Conservation (phyloP, 1,139 yeast species). For the Sugiyamaella pinicola region DNA sequence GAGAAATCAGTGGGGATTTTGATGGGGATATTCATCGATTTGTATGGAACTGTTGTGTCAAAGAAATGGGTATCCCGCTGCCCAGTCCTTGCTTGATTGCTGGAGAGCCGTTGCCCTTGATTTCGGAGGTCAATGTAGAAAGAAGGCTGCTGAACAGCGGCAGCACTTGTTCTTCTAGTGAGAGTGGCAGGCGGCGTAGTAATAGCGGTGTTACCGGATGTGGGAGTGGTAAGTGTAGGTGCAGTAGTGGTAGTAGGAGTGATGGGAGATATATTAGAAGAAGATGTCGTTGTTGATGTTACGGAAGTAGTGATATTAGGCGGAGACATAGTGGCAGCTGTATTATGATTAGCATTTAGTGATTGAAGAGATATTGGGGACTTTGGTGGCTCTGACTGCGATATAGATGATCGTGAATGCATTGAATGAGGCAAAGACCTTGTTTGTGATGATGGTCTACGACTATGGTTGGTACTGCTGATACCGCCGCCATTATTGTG, state of each 20-base stretch:
- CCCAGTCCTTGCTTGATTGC: constrained; percentile 26
- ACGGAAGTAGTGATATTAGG: too few relatives aligned
- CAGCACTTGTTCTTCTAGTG: constrained; percentile 7
- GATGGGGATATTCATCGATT: constrained; percentile 41
- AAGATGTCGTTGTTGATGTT: neutral
- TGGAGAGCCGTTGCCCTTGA: constrained; percentile 34
- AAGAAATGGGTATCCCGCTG: constrained; percentile 41
- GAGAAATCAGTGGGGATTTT: constrained; percentile 41
- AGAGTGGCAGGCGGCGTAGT: constrained; percentile 4
- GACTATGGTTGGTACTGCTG: neutral
- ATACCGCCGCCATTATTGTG: constrained; percentile 8
- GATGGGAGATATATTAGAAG: neutral
- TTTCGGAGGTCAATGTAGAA: constrained; percentile 39
- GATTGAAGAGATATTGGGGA: too few relatives aligned
- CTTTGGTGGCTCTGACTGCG: constrained; percentile 7
- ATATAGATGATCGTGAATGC: neutral
- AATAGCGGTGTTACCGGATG: neutral
- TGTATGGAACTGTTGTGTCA: constrained; percentile 39
- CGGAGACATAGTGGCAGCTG: neutral
- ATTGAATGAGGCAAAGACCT: constrained; percentile 2
- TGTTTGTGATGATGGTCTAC: neutral
- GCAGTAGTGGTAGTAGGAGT: constrained; percentile 6
- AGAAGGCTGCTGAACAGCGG: constrained; percentile 25
- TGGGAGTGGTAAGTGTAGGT: neutral
- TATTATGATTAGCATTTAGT: too few relatives aligned